Base-by-base conservation (phyloP, 371 early-diverging fungal genomes). In the Actinomucor elegans region DNA sequence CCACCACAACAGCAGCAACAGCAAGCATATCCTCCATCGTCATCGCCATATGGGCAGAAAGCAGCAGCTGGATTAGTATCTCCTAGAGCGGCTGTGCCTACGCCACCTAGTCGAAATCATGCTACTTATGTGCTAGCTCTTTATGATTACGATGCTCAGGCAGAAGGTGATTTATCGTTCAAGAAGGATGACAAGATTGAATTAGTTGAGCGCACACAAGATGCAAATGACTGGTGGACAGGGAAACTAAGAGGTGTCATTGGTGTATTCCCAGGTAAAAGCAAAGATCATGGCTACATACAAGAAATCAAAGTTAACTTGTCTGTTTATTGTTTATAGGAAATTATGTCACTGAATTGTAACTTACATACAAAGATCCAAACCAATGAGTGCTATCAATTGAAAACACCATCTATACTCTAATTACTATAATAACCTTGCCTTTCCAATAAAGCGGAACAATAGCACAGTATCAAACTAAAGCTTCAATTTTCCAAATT, bases 151-250 rank as follows among this genome's bases (percentile, higher is more conserved):
- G 67, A 70, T 9, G 89, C 86, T 9, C 84, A 85, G 55, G 78
- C 85, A 27, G 80, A 76, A 2, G 88, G 88, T 7, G 91, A 91
- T 57, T 64, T 91, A 43, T 62, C 73, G 8, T 88, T 91, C 67
- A 59, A 61, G 4, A 82, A 81, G 48, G 85, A 81, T 52, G 90
- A 91, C 48, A 52, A 56, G 12, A 89, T 91, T 49, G 85, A 89
- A 64, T 45, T 91, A 4, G 20, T 89, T 14, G 63, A 86, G 49
- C 63, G 80, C 33, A 82, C 87, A 0, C 54, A 56, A 8, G 77
- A 75, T 48, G 49, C 57, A 8, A 76, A 91, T 55, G 89, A 82
- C 50, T 91, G 91, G 91, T 91, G 91, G 91, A 86, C 80, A 1
- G 91, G 91, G 3, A 68, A 59, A 27, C 52, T 86, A 21, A 75